These are phyloP conservation scores for Tulasnella sp. DNA, from an alignment of 768 basidiomycete genomes.

Conservation along the genomic window DNA sequence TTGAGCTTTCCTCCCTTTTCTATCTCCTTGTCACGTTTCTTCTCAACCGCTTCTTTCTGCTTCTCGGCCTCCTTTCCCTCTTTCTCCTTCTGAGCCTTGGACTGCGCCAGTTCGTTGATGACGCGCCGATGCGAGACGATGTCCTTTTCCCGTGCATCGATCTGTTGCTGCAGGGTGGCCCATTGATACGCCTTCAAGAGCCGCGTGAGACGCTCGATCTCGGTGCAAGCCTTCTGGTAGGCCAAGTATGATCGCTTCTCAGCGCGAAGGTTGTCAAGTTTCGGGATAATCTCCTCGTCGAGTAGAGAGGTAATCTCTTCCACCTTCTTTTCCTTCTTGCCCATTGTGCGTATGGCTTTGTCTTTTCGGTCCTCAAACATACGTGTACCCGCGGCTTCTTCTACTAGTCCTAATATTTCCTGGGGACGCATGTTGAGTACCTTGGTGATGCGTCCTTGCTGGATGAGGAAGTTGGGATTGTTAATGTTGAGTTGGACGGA, in stretches of 20 bases:
- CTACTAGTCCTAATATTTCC: constrained; percentile 96
- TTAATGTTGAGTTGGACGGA: constrained; percentile 98
- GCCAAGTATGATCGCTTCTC: constrained; percentile 84
- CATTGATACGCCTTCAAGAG: constrained; percentile 83
- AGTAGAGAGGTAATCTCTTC: constrained; percentile 74
- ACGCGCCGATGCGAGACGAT: constrained; percentile 35
- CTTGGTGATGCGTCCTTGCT: constrained; percentile 99
- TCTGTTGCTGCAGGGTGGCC: constrained; percentile 45
- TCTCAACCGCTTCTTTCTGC: constrained; percentile 50
- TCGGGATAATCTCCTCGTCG: constrained; percentile 84
- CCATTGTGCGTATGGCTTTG: constrained; percentile 91
- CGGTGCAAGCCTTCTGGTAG: constrained; percentile 78
- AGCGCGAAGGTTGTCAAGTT: constrained; percentile 74
- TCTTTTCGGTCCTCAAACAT: constrained; percentile 99
- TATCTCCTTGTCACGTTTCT: constrained; percentile 73
- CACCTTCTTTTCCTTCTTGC: constrained; percentile 92
- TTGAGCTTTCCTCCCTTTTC: constrained; percentile 88
- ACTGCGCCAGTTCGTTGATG: constrained; percentile 34
- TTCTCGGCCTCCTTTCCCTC: constrained; percentile 56
- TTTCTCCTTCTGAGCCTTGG: constrained; percentile 38
- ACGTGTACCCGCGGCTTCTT: constrained; percentile 94
- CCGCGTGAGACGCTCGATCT: constrained; percentile 75
- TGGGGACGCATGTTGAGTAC: constrained; percentile 96
- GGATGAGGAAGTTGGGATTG: constrained; percentile 98
- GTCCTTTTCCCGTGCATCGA: constrained; percentile 43